Base-by-base conservation (phyloP, 176 grass and related monocot species). In the Triticum dicoccoides region DNA sequence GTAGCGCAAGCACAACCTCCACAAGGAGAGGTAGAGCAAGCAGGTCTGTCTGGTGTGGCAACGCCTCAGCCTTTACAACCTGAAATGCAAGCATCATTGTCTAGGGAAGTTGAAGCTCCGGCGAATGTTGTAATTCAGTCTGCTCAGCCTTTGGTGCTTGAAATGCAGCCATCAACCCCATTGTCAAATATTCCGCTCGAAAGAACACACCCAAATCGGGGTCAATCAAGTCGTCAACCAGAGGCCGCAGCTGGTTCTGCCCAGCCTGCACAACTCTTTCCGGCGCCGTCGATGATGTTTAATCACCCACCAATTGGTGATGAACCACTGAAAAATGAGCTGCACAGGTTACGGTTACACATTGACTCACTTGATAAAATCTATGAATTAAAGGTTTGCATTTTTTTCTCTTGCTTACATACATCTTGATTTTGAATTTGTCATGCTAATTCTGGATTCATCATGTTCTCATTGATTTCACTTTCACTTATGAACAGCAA, bases 271-370 rank as follows among this genome's bases (percentile, higher is more conserved):
- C 86, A 94, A 73, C 80, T 95, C 69, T 95, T 92, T 95, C 86
- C 88, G 9, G 61, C 65, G 65, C 45, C 84, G 73, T 83, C 80
- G 30, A 79, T 92, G 59, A 82, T 95, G 86, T 90, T 83, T 64
- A 80, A 83, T 85, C 84, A 90, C 24, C 82, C 82, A 89, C 88
- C 72, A 41, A 61, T 91, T 81, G 80, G 90, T 45, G 49, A 56
- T 61, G 93, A 92, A 81, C 93, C 93, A 64, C 66, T 95, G 51
- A 95, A 89, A 89, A 92, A 95, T 89, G 93, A 95, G 76, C 34
- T 95, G 80, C 82, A 86, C 69, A 89, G 78, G 51, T 89, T 98
- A 87, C 84, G 45, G 44, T 45, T 87, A 33, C 51, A 86, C 61
- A 84, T 86, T 33, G 91, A 91, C 51, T 72, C 67, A n/a, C 69